Conservation (phyloP, 169 alveolate genomes). For the Cryptosporidium parvum region DNA sequence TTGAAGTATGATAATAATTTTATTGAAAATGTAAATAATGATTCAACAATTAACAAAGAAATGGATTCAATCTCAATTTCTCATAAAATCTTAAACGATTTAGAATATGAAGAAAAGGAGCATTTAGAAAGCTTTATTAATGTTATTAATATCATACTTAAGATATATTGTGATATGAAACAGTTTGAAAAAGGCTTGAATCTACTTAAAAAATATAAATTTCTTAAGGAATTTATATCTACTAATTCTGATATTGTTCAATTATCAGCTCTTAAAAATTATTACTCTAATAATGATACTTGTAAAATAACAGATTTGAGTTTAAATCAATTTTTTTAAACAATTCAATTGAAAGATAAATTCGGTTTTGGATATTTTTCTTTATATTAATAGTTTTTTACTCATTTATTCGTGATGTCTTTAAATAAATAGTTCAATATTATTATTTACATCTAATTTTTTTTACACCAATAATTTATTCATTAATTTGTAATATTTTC, state of each 20-base stretch:
- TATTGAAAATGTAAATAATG: background rate
- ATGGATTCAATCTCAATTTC: background rate
- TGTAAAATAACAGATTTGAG: background rate
- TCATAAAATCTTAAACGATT: background rate
- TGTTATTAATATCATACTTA: background rate
- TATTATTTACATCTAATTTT: too few species aligned
- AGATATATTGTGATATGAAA: background rate
- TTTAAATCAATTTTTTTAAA: background rate
- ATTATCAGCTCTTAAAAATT: constrained; percentile 9
- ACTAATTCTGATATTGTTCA: background rate
- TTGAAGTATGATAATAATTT: background rate
- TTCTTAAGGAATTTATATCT: background rate
- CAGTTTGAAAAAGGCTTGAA: constrained; percentile 18
- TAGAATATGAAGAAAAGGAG: background rate
- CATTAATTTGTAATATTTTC: background rate
- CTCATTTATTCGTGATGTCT: too few species aligned
- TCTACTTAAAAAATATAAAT: constrained; percentile 4
- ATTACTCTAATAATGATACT: too few species aligned
- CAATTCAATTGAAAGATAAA: background rate
- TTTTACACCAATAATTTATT: too few species aligned
- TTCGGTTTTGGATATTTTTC: background rate
- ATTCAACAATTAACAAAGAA: background rate
- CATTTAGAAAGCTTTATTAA: background rate
- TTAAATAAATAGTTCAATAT: too few species aligned
- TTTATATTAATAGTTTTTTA: too few species aligned